Base-by-base conservation (phyloP, 768 basidiomycete genomes). In the Boletus pseudo-olivaceus region DNA sequence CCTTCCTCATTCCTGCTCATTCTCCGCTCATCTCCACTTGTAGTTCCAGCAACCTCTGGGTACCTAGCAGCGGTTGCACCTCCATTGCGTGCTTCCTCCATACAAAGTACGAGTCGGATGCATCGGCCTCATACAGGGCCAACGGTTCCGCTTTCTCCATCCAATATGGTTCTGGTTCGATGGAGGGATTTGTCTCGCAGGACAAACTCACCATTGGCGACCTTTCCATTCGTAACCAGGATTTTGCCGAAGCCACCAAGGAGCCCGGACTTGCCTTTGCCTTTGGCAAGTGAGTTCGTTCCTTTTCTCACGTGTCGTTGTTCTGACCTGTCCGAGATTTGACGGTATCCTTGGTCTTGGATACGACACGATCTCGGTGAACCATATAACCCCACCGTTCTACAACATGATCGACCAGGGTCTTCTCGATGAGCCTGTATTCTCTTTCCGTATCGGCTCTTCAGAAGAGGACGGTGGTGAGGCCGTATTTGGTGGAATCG, bases 201-300 rank as follows among this genome's bases (percentile, higher is more conserved):
- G 97, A 99, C 63, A 67, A 66, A 4, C 73, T 98, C 47, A 68
- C 70, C 8, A 93, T 99, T 55, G 93, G 93, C 37, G 97, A 97
- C 68, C 68, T 99, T 43, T 70, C 70, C 27, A 80, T 99, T 70
- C 77, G 75, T 62, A 57, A 73, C 12, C 90, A 91, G 68, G 87
- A 93, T 66, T 99, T 99, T 63, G 96, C 94, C 10, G 97, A 98
- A 75, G 93, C 95, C 2, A 87, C 85, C 54, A 91, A 93, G 72
- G 96, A 98, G 68, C 97, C 97, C 20, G 97, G 97, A 42, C 85
- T 99, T 46, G 87, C 95, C 6, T 99, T 99, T 68, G 96, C 97
- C 27, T 98, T 96, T 60, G 93, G 93, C 67, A 93, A 89, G 89
- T 93, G 62, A 65, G 89, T 76, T 12, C 20, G 23, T 45, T 40